These are phyloP conservation scores for Scleromitrula shiraiana DNA, from an alignment of 2,329 filamentous ascomycete genomes.

Conservation along the genomic window DNA sequence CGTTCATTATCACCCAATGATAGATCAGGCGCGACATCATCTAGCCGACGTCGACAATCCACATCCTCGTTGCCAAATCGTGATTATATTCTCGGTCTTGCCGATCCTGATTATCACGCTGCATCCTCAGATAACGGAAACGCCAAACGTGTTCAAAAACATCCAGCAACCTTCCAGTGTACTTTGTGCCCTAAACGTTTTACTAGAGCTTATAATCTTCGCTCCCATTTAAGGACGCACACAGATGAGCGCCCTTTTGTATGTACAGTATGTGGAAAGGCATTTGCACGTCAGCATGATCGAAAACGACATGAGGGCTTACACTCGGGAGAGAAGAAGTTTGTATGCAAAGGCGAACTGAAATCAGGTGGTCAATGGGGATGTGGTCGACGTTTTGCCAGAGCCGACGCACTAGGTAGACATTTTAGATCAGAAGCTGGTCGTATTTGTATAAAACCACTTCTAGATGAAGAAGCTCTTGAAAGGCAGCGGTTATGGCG, in stretches of 20 bases:
- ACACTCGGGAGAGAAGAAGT: slow-evolving; percentile 97
- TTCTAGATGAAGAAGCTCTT: slow-evolving; percentile 86
- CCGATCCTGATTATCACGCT: slow-evolving; percentile 76
- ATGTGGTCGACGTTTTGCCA: slow-evolving; percentile 85
- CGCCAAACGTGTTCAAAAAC: slow-evolving; percentile 85
- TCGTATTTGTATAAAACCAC: slow-evolving; percentile 91
- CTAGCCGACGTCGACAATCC: slow-evolving; percentile 47
- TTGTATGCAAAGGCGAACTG: slow-evolving; percentile 88
- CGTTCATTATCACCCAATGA: slow-evolving; percentile 54
- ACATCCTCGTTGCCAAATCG: slow-evolving; percentile 51
- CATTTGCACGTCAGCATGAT: slow-evolving; percentile 94
- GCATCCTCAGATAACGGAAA: slow-evolving; percentile 49
- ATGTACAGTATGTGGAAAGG: slow-evolving; percentile 93
- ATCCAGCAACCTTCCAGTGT: slow-evolving; percentile 95
- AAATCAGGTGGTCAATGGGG: slow-evolving; percentile 82
- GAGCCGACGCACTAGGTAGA: slow-evolving; percentile 86
- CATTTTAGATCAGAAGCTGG: slow-evolving; percentile 96
- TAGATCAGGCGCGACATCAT: slow-evolving; percentile 41
- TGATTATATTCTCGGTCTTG: slow-evolving; percentile 81
- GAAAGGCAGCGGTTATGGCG: slow-evolving; percentile 70
- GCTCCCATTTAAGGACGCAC: slow-evolving; percentile 90
- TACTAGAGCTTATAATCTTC: slow-evolving; percentile 90
- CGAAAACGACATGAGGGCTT: slow-evolving; percentile 94
- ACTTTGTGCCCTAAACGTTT: slow-evolving; percentile 90
- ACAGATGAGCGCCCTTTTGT: slow-evolving; percentile 97